A percentile compares a stretch with the other conserved stretches of the same genome.
These are phyloP conservation scores for Porpolomopsis calyptriformis DNA, from an alignment of 768 basidiomycete species.

Conservation along the genomic window DNA sequence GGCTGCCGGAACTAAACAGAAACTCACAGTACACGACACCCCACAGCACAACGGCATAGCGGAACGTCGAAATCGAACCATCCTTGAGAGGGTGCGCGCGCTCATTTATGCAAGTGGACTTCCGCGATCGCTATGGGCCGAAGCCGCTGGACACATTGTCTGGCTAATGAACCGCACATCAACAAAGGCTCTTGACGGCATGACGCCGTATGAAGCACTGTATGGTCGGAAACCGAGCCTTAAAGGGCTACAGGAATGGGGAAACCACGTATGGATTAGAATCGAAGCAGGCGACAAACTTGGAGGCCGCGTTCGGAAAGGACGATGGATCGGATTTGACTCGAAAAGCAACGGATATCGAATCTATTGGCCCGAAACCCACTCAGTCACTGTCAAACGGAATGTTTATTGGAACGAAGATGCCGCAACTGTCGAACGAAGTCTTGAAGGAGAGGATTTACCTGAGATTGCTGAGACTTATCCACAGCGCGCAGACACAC, in stretches of 20 bases:
- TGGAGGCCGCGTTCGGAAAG: neutral
- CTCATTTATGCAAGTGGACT: slow-evolving; percentile 22
- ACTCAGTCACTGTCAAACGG: neutral
- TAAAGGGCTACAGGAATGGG: neutral
- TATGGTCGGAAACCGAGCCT: slow-evolving; percentile 12
- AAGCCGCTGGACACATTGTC: slow-evolving; percentile 22
- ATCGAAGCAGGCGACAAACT: neutral
- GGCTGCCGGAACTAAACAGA: slow-evolving; percentile 19
- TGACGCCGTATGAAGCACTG: slow-evolving; percentile 15
- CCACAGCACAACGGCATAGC: slow-evolving; percentile 30
- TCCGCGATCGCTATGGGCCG: slow-evolving; percentile 27
- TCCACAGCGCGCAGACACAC: neutral
- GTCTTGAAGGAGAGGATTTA: neutral
- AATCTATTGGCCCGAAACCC: neutral
- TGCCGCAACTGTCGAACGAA: no score
- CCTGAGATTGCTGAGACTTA: neutral
- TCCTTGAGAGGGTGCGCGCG: slow-evolving; percentile 21
- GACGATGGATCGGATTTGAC: neutral
- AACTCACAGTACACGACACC: slow-evolving; percentile 24
- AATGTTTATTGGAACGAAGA: neutral
- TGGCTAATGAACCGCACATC: slow-evolving; percentile 26
- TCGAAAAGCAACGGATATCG: neutral
- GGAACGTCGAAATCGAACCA: slow-evolving; percentile 25
- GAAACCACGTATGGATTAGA: neutral
- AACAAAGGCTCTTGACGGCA: slow-evolving; percentile 15